Percentiles rank a stretch among this genome's conserved stretches.
Conservation (phyloP, 2,329 filamentous ascomycete species). For the Juglanconis sp. region DNA sequence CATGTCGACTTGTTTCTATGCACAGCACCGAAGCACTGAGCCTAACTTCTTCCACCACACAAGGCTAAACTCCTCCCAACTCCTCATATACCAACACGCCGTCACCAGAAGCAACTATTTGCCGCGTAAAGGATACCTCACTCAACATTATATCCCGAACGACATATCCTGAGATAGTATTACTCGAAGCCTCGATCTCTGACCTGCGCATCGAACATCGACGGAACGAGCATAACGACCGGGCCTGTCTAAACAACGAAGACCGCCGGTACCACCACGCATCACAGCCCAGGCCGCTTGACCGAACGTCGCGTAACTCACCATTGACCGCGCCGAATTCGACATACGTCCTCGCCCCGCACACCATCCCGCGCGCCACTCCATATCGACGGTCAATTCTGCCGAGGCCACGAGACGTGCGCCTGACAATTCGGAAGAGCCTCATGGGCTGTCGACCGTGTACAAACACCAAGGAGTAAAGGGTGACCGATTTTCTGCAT, state of each 20-base stretch:
- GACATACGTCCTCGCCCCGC: too few species aligned
- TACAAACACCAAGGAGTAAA: neutral
- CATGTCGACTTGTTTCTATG: conserved; percentile 6
- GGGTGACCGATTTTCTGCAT: conserved; percentile 35
- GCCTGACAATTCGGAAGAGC: neutral
- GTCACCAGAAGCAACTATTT: neutral
- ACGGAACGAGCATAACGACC: conserved; percentile 3
- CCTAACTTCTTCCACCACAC: neutral
- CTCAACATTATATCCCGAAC: neutral
- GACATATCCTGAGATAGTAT: neutral
- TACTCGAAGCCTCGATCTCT: neutral
- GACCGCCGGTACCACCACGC: neutral
- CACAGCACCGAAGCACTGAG: conserved; percentile 2
- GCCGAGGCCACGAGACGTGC: neutral
- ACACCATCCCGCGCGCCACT: too few species aligned
- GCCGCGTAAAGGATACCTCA: neutral
- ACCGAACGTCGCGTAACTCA: neutral
- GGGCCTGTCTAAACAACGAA: conserved; percentile 1
- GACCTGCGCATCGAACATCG: neutral
- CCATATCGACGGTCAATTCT: neutral
- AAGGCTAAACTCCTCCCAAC: too few species aligned
- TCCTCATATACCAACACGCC: neutral
- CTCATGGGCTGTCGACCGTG: conserved; percentile 12
- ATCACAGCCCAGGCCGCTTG: neutral
- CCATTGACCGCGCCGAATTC: neutral